Percentiles rank a stretch among this genome's conserved stretches.
Conservation (phyloP, 139 green algal species). For the Tetradesmus obliquus region DNA sequence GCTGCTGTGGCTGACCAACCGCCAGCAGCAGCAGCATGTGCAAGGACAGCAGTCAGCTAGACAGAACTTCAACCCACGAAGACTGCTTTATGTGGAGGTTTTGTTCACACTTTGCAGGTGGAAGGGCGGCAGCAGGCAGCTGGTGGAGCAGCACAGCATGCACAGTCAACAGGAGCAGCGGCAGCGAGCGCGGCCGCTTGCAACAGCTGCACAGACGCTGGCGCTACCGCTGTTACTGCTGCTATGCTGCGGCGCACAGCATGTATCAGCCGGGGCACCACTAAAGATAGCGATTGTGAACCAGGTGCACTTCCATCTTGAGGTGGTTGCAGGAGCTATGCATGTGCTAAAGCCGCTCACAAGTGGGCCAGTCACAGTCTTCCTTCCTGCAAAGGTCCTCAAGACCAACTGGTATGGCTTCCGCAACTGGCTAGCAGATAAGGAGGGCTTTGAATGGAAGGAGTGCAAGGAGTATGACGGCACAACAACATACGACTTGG, state of each 20-base stretch:
- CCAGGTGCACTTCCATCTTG: constrained; percentile 49
- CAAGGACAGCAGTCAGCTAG: neutral
- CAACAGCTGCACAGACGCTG: neutral
- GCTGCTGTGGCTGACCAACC: neutral
- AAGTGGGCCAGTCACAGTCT: constrained; percentile 19
- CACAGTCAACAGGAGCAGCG: neutral
- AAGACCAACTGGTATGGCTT: constrained; percentile 50
- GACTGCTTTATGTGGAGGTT: neutral
- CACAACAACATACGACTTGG: constrained; percentile 41
- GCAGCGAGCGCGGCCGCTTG: neutral
- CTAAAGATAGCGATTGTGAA: constrained; percentile 29
- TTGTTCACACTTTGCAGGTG: neutral
- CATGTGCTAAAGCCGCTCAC: constrained; percentile 42
- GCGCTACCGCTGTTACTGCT: neutral
- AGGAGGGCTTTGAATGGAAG: constrained; percentile 41
- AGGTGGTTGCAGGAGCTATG: constrained; percentile 49
- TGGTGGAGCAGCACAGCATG: neutral
- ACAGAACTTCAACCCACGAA: too few relatives aligned
- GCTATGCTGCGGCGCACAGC: neutral
- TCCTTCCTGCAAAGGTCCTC: constrained; percentile 42
- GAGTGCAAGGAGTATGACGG: constrained; percentile 48
- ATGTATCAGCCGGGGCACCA: neutral
- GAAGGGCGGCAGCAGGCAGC: neutral
- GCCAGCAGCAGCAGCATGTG: neutral
- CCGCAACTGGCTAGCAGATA: constrained; percentile 24